phyloP scores from a whole-genome alignment of 2,329 filamentous ascomycete species.

The Chaetomium globosum region DNA sequence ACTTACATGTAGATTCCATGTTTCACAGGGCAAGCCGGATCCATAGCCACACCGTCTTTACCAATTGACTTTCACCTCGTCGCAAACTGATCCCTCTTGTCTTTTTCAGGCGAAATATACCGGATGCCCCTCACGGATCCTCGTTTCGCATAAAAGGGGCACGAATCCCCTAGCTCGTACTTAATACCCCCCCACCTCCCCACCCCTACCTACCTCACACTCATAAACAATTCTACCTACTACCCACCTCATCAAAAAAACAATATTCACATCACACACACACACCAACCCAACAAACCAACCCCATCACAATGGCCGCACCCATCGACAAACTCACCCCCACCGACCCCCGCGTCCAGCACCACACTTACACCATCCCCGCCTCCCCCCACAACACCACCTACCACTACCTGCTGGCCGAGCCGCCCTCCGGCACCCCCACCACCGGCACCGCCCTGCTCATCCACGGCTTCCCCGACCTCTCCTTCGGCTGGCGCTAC shows the following conservation, averaged over 20 bases:
- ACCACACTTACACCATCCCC: constrained; percentile 58
- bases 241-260: not conserved
- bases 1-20: too few relatives aligned
- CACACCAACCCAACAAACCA: not conserved
- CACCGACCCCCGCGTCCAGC: constrained; percentile 67
- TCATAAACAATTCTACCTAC: not conserved
- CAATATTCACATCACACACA: not conserved
- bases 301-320: constrained; percentile 16
- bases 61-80: not conserved
- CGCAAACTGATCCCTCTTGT: not conserved
- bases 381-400: constrained; percentile 59
- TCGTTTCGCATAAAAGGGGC: not conserved
- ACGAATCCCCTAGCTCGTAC: not conserved
- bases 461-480: constrained; percentile 80
- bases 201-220: not conserved
- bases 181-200: not conserved
- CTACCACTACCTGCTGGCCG: constrained; percentile 67
- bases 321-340: constrained; percentile 63
- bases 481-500: constrained; percentile 83
- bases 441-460: constrained; percentile 43
- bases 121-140: not conserved
- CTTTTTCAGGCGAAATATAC: not conserved
- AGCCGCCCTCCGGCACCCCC: constrained; percentile 48
- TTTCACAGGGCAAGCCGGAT: too few relatives aligned
- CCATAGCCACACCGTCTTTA: not conserved